Percentiles rank a stretch among this genome's conserved stretches.
Evolutionary conservation across 768 basidiomycete genomes (phyloP).

Genomic region (Exidia glandulosa): DNA sequence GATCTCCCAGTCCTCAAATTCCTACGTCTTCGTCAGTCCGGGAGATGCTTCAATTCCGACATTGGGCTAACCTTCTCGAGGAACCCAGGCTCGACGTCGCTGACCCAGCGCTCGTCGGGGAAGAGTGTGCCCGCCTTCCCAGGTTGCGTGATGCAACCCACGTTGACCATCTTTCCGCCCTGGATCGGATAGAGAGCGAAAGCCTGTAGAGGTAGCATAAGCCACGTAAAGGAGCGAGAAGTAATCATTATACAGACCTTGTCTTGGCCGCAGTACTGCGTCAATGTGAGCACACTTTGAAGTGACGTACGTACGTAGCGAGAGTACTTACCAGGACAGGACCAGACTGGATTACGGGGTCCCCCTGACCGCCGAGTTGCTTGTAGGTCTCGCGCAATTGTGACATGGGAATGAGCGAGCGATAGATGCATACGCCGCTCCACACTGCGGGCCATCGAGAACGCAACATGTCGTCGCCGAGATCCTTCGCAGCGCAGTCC

Average conservation of each 20-base stretch:
- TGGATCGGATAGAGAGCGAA: neutral
- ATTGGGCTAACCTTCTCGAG: neutral
- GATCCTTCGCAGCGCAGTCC: neutral
- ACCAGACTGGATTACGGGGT: neutral
- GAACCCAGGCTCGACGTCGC: neutral
- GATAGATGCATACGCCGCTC: neutral
- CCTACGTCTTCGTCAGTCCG: neutral
- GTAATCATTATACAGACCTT: neutral
- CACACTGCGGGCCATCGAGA: neutral
- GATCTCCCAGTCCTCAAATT: neutral
- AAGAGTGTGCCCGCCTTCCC: neutral
- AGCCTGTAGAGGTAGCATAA: no score
- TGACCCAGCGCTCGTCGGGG: neutral
- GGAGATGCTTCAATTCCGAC: neutral
- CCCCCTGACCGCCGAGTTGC: neutral
- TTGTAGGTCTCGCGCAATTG: neutral
- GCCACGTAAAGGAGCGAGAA: no score
- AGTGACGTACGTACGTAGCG: neutral
- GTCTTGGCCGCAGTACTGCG: neutral
- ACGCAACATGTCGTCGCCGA: neutral
- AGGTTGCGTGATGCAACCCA: neutral
- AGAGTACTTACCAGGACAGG: neutral
- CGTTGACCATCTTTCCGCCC: neutral
- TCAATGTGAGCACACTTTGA: neutral
- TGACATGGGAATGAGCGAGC: neutral